phyloP scores from a whole-genome alignment of 106 monocot genomes.

The Amphibolis antarctica region DNA sequence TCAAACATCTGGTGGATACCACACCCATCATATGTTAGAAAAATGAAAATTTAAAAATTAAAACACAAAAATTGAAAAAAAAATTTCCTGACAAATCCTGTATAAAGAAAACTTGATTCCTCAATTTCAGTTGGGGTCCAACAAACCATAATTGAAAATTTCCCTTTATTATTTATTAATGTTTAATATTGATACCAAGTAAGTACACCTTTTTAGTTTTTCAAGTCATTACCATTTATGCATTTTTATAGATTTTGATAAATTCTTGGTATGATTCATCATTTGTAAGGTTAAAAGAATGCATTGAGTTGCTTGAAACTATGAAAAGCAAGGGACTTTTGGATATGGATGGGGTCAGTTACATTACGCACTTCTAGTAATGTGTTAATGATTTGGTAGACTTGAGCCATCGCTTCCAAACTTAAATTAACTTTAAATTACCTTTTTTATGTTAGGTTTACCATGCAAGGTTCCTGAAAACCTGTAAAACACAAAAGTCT shows the following conservation, averaged over 20 bases:
- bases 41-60: too few relatives aligned
- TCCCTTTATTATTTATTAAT: too few relatives aligned
- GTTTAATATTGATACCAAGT: neutral
- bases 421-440: neutral
- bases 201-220: neutral
- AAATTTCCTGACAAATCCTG: too few relatives aligned
- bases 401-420: neutral
- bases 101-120: too few relatives aligned
- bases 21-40: neutral
- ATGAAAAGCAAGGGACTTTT: conserved; percentile 55
- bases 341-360: conserved; percentile 81
- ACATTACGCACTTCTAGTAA: neutral
- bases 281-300: conserved; percentile 54
- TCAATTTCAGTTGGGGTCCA: too few relatives aligned
- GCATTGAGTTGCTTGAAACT: conserved; percentile 57
- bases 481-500: conserved; percentile 63
- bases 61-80: too few relatives aligned
- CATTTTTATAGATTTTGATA: neutral
- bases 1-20: neutral
- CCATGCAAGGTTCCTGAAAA: conserved; percentile 60
- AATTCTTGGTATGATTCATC: neutral
- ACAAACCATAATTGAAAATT: too few relatives aligned
- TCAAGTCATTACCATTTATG: neutral
- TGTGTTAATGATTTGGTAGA: conserved; percentile 1
- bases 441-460: conserved; percentile 45